Evolutionary conservation across 2,329 filamentous ascomycete species (phyloP).

Genomic region (Sporothrix humicola): DNA sequence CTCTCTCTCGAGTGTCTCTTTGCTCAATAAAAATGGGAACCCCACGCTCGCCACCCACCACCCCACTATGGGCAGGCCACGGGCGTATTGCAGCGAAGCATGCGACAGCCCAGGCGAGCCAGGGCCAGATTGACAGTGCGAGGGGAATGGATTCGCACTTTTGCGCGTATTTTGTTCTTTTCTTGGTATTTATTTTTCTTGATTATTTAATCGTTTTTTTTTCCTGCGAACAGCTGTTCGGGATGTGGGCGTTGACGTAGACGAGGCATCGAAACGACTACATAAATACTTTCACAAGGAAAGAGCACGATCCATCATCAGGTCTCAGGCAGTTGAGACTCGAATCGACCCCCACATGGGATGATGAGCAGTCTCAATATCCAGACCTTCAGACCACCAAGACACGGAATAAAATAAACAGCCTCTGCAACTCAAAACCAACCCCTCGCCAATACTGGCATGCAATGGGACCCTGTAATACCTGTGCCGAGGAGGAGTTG

Average conservation of each 20-base stretch:
- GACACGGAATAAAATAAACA: not conserved
- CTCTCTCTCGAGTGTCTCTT: not conserved
- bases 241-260: too few species aligned
- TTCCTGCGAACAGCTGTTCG: not conserved
- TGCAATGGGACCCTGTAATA: slow-evolving; percentile 8
- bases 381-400: not conserved
- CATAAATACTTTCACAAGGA: not conserved
- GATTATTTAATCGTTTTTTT: not conserved
- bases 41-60: slow-evolving; percentile 32
- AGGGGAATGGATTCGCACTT: not conserved
- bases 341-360: slow-evolving; percentile 25
- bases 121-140: slow-evolving; percentile 28
- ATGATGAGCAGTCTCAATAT: slow-evolving; percentile 21
- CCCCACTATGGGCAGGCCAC: slow-evolving; percentile 10
- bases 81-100: slow-evolving; percentile 19
- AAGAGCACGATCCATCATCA: not conserved
- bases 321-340: not conserved
- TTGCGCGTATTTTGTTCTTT: not conserved
- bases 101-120: not conserved
- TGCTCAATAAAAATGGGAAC: slow-evolving; percentile 8
- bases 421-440: not conserved
- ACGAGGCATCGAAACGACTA: too few species aligned
- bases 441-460: too few species aligned
- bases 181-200: not conserved
- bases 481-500: not conserved